These are phyloP conservation scores for Stentor roeselii DNA, from an alignment of 73 alveolate species.

Conservation along the genomic window DNA sequence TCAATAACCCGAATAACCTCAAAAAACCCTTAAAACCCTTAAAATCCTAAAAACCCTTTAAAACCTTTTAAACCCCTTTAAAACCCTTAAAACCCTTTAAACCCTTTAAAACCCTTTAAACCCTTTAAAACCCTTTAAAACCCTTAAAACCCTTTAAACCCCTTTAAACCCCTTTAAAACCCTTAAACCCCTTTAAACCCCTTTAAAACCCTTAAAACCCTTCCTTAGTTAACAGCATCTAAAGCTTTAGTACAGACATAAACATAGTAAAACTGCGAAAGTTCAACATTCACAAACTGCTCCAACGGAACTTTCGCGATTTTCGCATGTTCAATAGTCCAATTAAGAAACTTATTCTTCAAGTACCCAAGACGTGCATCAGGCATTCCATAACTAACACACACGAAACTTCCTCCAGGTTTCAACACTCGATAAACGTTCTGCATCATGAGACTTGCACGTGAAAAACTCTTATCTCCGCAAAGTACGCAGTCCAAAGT, in stretches of 20 bases:
- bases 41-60: too few relatives aligned
- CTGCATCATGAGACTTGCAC: slow-evolving; percentile 60
- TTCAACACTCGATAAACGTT: slow-evolving; percentile 44
- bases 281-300: slow-evolving; percentile 16
- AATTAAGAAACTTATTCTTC: not conserved
- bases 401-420: slow-evolving; percentile 39
- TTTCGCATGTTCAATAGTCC: slow-evolving; percentile 21
- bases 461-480: slow-evolving; percentile 55
- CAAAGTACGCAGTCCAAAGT: slow-evolving; percentile 77
- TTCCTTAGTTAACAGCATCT: too few relatives aligned
- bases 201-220: too few relatives aligned
- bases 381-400: slow-evolving; percentile 9
- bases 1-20: too few relatives aligned
- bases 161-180: too few relatives aligned
- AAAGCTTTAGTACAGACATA: slow-evolving; percentile 12
- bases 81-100: too few relatives aligned
- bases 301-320: slow-evolving; percentile 2
- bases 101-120: too few relatives aligned
- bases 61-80: too few relatives aligned
- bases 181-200: too few relatives aligned
- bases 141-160: too few relatives aligned
- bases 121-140: too few relatives aligned
- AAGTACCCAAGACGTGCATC: slow-evolving; percentile 22
- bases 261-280: slow-evolving; percentile 11
- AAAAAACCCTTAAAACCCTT: too few relatives aligned